Evolutionary conservation across 177 flowering plant genomes (phyloP), one percentile per base, ranked within the genome.

Genomic region (Telopea speciosissima): DNA sequence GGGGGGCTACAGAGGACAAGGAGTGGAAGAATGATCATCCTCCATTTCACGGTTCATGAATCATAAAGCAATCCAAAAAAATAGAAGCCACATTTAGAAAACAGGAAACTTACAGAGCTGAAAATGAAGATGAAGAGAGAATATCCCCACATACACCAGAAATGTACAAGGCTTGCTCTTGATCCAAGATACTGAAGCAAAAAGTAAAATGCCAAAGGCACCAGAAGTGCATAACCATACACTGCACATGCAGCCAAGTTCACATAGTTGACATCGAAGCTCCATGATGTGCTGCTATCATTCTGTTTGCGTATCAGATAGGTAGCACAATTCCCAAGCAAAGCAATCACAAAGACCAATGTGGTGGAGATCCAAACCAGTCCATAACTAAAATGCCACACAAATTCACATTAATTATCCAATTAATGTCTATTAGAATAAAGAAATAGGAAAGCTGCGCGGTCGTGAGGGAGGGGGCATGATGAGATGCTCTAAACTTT

Each of bases 81-180:
- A 44, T 63, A 24, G 26, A 66, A 36, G 64, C 14, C 61, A 45
- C 12, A 45, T 23, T 28, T 17, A 63, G 14, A 58, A 58, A n/a
- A 24, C 26, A 25, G 63, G 70, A 73, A 66, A 84, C 97, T 93
- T 83, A 96, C 98, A 61, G 91, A 81, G 78, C 81, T 81, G 31
- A 77, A 77, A 75, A 96, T 40, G 64, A 96, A 84, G 75, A 87
- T 73, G 82, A 83, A 87, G 76, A 96, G 98, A 68, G 99, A 96
- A 79, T 96, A 96, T 70, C 99, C 99, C 97, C 99, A 96, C 89
- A 96, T 75, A 86, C 98, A 96, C 98, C 97, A 96, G 64, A 96
- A 83, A 63, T 86, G 85, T 56, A 90, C 75, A 65, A 96, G 90
- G 76, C 88, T 88, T 69, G 85, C 69, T 74, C 70, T 87, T 67